Base-by-base conservation (phyloP, 768 basidiomycete species). In the Stropharia rugosoannulata region DNA sequence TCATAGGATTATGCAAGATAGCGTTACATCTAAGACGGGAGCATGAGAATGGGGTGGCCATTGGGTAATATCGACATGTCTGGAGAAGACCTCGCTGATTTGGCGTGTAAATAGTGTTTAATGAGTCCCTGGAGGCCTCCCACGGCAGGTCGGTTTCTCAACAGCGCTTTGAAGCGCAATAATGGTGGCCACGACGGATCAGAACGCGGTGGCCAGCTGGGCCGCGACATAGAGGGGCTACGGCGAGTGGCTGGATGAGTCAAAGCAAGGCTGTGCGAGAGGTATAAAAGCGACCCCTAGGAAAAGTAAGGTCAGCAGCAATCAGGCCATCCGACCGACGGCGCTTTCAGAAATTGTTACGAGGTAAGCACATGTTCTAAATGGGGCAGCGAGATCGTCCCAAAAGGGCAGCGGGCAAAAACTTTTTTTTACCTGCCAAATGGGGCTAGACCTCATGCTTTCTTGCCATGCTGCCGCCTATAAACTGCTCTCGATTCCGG, bases 21-120 rank as follows among this genome's bases (percentile, higher is more conserved):
- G 42, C 25, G 51, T 29, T 52, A 32, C 41, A 44, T 44, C 40
- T 42, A 16, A 27, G 45, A 46, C 22, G 19, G 29, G 41, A 44
- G n/a, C 47, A 27, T 22, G 50, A 49, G 47, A 55, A 55, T 19
- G 43, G 38, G 47, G 18, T 49, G 22, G 42, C 18, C 5, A 18
- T 43, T 19, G 42, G 41, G 22, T 22, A 38, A 51, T 32, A 9
- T 15, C 1, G 49, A 19, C 41, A 13, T 44, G 29, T 44, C 38
- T n/a, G 36, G 40, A 43, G 42, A 16, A 32, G 22, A 12, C 25
- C 51, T 43, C 27, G 45, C 41, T 52, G 51, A 41, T 41, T 37
- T 52, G 49, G 55, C 55, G 55, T 56, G 59, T 59, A 51, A 48
- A 56, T 56, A 50, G 50, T 41, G 49, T 50, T 59, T 39, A 49